These are phyloP conservation scores for Globisporangium cylindrosporum DNA, from an alignment of 352 stramenopile species.

Conservation along the genomic window DNA sequence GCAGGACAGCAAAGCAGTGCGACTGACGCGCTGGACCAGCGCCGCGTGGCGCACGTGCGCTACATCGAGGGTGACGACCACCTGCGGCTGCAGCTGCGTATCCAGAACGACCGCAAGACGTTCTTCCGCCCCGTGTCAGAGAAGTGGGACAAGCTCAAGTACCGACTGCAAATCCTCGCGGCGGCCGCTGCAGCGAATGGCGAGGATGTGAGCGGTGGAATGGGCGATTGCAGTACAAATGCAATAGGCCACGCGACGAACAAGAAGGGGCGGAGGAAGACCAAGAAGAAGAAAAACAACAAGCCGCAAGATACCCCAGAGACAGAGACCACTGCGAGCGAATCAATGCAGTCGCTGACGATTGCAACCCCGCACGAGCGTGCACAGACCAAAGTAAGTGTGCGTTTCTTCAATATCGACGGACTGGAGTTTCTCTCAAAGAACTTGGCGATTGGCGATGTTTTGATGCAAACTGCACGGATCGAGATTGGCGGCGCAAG, in stretches of 20 bases:
- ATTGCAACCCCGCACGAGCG: background rate
- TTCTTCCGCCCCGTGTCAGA: slow-evolving; percentile 43
- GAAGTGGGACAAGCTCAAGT: slow-evolving; percentile 51
- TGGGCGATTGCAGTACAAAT: background rate
- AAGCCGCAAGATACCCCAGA: slow-evolving; percentile 16
- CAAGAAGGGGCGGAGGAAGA: slow-evolving; percentile 2
- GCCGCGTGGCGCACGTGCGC: slow-evolving; percentile 49
- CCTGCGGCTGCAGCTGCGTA: slow-evolving; percentile 43
- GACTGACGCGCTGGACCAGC: background rate
- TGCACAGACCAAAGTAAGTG: slow-evolving; percentile 22
- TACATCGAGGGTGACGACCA: slow-evolving; percentile 40
- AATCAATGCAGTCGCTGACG: slow-evolving; percentile 4
- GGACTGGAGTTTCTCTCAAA: slow-evolving; percentile 35
- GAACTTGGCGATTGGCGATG: slow-evolving; percentile 35
- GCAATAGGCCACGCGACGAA: slow-evolving; percentile 1
- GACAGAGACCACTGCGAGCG: background rate
- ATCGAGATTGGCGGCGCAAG: slow-evolving; percentile 41
- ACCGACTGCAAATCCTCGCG: slow-evolving; percentile 59
- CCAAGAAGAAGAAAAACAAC: slow-evolving; percentile 22
- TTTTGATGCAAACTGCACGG: slow-evolving; percentile 34
- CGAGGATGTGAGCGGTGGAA: background rate
- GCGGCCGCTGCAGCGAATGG: slow-evolving; percentile 1
- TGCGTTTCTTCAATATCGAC: slow-evolving; percentile 42
- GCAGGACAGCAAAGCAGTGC: background rate
- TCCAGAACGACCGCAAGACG: slow-evolving; percentile 47